Evolutionary conservation across 2,329 filamentous ascomycete species (phyloP), one percentile per base, ranked within the genome.

Genomic region (Malbranchea zuffiana): DNA sequence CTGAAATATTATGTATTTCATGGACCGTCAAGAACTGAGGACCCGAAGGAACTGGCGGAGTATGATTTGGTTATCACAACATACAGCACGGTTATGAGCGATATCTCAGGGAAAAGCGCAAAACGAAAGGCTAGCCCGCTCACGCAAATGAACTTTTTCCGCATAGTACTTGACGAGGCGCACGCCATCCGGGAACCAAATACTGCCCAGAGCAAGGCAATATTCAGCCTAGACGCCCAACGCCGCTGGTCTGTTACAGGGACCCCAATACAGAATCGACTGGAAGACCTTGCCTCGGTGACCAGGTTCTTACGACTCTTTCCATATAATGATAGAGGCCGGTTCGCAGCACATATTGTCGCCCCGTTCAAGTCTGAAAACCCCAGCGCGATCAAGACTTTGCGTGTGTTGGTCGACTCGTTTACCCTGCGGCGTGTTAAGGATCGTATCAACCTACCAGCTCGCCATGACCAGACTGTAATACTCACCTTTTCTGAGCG

Each of bases 191-290:
- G 90, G 17, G 88, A 92, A 49, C 80, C 83, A 44, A 74, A 69
- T 3, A 88, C 86, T 1, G 67, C 82, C 26, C 81, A 88, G 47
- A 92, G 86, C 37, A 85, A 87, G 55, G 83, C 84, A 3, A 83
- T 90, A 13, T 87, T 85, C 46, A 73, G 75, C 13, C 67, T 96
- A 2, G 72, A 82, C 42, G 83, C 86, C 2, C 74, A 82, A 52
- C 76, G 87, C 20, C 79, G 87, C 21, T 98, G 90, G 90, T 88
- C 87, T 2, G 84, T 96, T n/a, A 96, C 90, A 0, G 90, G 88
- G 37, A 96, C 90, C 0, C 90, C 87, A 0, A 83, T 96, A 6
- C 88, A 96, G 59, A 98, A 98, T 53, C 79, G 83, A 3, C 69
- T 96, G 2, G 86, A 92, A 46, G 90, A 98, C 55, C 69, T 96